These are phyloP conservation scores for Colletotrichum sp. DNA, from an alignment of 2,329 filamentous ascomycete species.

Conservation along the genomic window DNA sequence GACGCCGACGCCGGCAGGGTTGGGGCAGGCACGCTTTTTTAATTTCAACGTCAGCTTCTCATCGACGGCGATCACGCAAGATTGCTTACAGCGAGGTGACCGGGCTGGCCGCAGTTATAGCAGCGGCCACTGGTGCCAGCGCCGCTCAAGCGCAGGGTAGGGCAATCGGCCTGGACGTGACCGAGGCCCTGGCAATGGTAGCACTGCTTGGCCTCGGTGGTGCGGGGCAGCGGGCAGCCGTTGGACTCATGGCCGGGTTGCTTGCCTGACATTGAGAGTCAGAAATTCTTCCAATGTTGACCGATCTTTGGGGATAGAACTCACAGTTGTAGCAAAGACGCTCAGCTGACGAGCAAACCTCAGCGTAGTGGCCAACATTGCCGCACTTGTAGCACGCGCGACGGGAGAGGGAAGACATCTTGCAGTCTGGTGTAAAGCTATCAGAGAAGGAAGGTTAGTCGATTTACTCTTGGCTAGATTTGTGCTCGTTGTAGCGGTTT, in stretches of 20 bases:
- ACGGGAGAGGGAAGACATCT: slow-evolving; percentile 81
- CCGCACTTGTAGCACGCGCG: slow-evolving; percentile 85
- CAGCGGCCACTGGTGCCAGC: slow-evolving; percentile 84
- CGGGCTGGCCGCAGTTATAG: slow-evolving; percentile 94
- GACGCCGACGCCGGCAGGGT: slow-evolving; percentile 66
- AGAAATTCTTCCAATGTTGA: background rate
- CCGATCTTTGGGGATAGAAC: slow-evolving; percentile 35
- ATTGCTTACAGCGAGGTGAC: slow-evolving; percentile 82
- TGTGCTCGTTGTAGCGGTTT: slow-evolving; percentile 6
- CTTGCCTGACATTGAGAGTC: slow-evolving; percentile 63
- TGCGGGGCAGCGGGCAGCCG: slow-evolving; percentile 93
- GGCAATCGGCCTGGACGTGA: slow-evolving; percentile 98
- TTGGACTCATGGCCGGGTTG: slow-evolving; percentile 96
- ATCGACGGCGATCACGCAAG: background rate
- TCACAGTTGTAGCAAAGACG: slow-evolving; percentile 99
- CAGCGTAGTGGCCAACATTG: slow-evolving; percentile 80
- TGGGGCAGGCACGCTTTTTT: slow-evolving; percentile 79
- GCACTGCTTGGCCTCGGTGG: slow-evolving; percentile 99
- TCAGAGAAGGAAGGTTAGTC: slow-evolving; percentile 20
- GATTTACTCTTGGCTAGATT: slow-evolving; percentile 15
- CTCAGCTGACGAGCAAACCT: slow-evolving; percentile 97
- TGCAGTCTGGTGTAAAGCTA: slow-evolving; percentile 29
- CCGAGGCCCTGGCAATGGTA: slow-evolving; percentile 99
- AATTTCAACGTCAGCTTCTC: slow-evolving; percentile 43
- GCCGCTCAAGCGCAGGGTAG: slow-evolving; percentile 89